Evolutionary conservation across 2,329 filamentous ascomycete genomes (phyloP), one percentile per base, ranked within the genome.

Genomic region (Colletotrichum truncatum): DNA sequence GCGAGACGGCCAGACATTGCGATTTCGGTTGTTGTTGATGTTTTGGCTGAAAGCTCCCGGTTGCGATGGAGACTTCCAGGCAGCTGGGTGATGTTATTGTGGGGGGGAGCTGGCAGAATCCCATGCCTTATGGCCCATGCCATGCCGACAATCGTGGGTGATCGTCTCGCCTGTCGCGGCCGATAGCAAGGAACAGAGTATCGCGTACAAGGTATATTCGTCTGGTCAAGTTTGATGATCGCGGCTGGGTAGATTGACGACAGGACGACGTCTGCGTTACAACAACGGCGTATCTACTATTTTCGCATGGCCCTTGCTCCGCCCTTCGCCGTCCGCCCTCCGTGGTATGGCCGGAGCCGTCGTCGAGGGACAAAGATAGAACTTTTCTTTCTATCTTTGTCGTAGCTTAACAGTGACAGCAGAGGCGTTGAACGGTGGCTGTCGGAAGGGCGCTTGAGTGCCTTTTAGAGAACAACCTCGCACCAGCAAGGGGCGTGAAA

Each of bases 361-460:
- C 49, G 48, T 62, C 48, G 26, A 14, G 26, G 49, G 25, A 64
- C 60, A 59, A 59, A 62, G 57, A 18, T 36, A n/a, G 21, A 21
- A n/a, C n/a, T n/a, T n/a, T n/a, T n/a, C n/a, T n/a, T n/a, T 8
- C 41, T 23, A 62, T 51, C 56, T 55, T 65, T 65, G 57, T 54
- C 34, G 14, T 21, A 12, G 30, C 11, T 18, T 41, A 54, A 23
- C 21, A 14, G 26, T 52, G 56, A 57, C 41, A 61, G 48, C 30
- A 39, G 52, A 21, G 48, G 41, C 49, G 56, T 21, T 28, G 56
- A 36, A 48, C 26, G n/a, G 32, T 60, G 56, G 61, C 48, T 46
- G 32, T 39, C 38, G 48, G 38, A 36, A 34, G 25, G 10, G 25
- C 34, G 21, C 6, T 36, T n/a, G 16, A 26, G 34, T 25, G 36